phyloP scores from a whole-genome alignment of 169 alveolate species.

The Hepatocystis sp. region DNA sequence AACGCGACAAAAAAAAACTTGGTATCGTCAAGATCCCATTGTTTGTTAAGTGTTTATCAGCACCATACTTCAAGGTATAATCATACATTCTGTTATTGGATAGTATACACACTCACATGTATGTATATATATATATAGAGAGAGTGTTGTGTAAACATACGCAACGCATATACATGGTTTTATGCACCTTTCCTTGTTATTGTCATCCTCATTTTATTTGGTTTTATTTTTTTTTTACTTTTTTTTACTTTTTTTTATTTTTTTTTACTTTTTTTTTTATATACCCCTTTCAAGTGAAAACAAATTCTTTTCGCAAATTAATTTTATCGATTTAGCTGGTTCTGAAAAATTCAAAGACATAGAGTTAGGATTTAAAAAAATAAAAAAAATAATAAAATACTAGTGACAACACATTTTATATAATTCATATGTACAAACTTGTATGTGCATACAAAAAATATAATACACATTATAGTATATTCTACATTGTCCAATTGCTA shows the following conservation, averaged over 20 bases:
- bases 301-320: conserved; percentile 53
- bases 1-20: conserved; percentile 66
- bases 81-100: no score
- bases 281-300: conserved; percentile 33
- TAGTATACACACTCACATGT: no score
- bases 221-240: no score
- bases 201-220: not conserved
- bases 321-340: conserved; percentile 71
- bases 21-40: conserved; percentile 73
- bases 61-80: no score
- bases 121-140: no score
- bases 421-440: not conserved
- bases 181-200: not conserved
- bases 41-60: conserved; percentile 54
- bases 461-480: no score
- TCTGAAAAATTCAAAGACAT: conserved; percentile 74
- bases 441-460: no score
- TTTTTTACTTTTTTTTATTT: no score
- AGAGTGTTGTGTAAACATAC: conserved; percentile 2
- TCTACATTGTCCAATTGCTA: no score
- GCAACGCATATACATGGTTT: not conserved
- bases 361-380: conserved; percentile 36
- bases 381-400: conserved; percentile 5
- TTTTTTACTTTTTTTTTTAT: no score
- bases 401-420: not conserved